These are phyloP conservation scores for Patellaria atrata DNA, from an alignment of 495 filamentous ascomycete genomes.

Conservation along the genomic window DNA sequence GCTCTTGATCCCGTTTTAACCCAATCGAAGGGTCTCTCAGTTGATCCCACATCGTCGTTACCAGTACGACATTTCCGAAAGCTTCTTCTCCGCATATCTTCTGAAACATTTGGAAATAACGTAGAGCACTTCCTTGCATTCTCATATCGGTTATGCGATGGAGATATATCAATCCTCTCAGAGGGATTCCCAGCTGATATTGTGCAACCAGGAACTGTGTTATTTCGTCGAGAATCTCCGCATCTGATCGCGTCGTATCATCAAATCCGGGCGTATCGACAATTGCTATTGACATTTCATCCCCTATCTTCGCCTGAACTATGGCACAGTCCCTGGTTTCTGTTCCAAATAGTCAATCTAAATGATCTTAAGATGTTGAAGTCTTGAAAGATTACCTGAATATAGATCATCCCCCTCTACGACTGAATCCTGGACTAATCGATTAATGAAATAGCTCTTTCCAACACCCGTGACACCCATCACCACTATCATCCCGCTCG, in stretches of 20 bases:
- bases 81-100: slow-evolving; percentile 24
- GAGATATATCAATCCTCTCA: slow-evolving; percentile 30
- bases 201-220: slow-evolving; percentile 20
- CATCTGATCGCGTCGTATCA: slow-evolving; percentile 7
- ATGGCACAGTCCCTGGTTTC: too few relatives aligned
- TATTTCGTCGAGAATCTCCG: slow-evolving; percentile 30
- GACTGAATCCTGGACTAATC: slow-evolving; percentile 16
- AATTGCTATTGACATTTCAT: slow-evolving; percentile 18
- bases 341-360: too few relatives aligned
- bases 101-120: slow-evolving; percentile 25
- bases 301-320: too few relatives aligned
- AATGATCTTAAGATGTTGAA: too few relatives aligned
- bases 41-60: slow-evolving; percentile 31
- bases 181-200: slow-evolving; percentile 15
- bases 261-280: slow-evolving; percentile 17
- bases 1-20: slow-evolving; percentile 19
- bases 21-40: slow-evolving; percentile 7
- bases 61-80: slow-evolving; percentile 24
- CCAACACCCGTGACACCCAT: slow-evolving; percentile 30
- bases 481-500: slow-evolving; percentile 23
- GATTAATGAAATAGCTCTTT: slow-evolving; percentile 29
- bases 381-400: too few relatives aligned
- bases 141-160: slow-evolving; percentile 28
- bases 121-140: slow-evolving; percentile 21
- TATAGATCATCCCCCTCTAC: too few relatives aligned